Conservation (phyloP, 139 green algal genomes). For the Chlorella sp. region DNA sequence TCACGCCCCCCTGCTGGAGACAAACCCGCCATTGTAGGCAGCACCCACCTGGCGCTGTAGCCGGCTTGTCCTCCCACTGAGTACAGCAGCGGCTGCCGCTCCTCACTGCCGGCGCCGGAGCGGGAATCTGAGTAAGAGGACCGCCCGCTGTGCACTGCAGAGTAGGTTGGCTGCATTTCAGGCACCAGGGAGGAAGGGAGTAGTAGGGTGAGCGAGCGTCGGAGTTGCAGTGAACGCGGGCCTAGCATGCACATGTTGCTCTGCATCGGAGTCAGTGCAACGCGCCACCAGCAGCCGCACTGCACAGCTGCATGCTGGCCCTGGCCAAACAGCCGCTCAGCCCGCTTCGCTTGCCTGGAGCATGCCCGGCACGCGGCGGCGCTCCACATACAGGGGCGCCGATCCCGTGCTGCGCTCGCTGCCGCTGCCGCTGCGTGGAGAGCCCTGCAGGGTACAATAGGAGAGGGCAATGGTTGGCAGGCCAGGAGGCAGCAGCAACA, state of each 20-base stretch:
- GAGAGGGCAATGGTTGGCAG: background rate
- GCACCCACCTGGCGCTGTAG: slow-evolving; percentile 10
- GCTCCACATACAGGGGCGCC: background rate
- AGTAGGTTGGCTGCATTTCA: background rate
- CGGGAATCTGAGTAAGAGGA: background rate
- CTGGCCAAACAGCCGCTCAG: too few relatives aligned
- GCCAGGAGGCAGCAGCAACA: background rate
- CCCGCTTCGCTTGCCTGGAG: background rate
- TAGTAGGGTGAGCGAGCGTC: too few relatives aligned
- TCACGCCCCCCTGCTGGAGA: too few relatives aligned
- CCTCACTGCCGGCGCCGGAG: background rate
- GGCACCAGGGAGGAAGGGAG: too few relatives aligned
- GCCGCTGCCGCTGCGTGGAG: slow-evolving; percentile 30
- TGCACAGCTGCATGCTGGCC: too few relatives aligned
- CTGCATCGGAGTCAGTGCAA: too few relatives aligned
- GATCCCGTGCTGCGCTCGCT: slow-evolving; percentile 15
- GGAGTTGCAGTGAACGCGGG: too few relatives aligned
- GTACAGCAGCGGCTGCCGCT: slow-evolving; percentile 29
- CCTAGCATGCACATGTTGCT: too few relatives aligned
- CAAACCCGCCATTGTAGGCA: too few relatives aligned
- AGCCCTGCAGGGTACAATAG: background rate
- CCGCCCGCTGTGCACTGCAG: background rate
- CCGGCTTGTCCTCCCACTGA: background rate
- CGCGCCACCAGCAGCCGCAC: too few relatives aligned
- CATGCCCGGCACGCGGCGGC: background rate